Base-by-base conservation (phyloP, 148 eudicot genomes). In the Persicaria maculosa region DNA sequence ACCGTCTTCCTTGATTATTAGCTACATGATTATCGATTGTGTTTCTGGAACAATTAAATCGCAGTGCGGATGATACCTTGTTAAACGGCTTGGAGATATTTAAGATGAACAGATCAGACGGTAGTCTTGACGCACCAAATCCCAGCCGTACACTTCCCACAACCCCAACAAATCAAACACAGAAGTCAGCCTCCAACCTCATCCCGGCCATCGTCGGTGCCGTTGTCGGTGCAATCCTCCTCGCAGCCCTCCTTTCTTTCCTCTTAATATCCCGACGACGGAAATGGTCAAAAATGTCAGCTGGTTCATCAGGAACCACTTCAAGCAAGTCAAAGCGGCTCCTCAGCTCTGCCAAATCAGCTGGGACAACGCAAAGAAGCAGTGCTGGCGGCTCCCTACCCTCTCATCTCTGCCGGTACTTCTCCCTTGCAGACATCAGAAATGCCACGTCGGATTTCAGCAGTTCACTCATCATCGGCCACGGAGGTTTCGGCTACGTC, bases 161-260 rank as follows among this genome's bases (percentile, higher is more conserved):
- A 54, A n/a, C 20, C 15, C 19, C 6, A 54, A 54, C 15, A 15
- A 4, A 4, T n/a, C 14, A 2, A 54, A 6, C 59, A 54, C 0
- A 19, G 2, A 54, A n/a, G 9, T 54, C 59, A n/a, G 59, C 20
- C 59, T 15, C 20, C 59, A 20, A 54, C 20, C 16, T n/a, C 20
- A 7, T 54, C 59, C 59, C 59, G 4, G 4, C n/a, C 59, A 54
- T 54, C 59, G 4, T 54, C 14, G 20, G 19, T 17, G 59, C 6
- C 20, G 7, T 54, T 7, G 20, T 4, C 22, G 20, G 19, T 5
- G 59, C 25, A 72, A 86, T 90, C 91, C 90, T 87, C 84, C 83
- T 90, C 50, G 6, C 20, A 4, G 19, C 20, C 14, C 14, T 25
- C 75, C 69, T 1, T 73, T 44, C 6, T 20, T 16, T 2, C 59